phyloP scores from a whole-genome alignment of 1,284 basidiomycete genomes.

The Marasmius sp. region DNA sequence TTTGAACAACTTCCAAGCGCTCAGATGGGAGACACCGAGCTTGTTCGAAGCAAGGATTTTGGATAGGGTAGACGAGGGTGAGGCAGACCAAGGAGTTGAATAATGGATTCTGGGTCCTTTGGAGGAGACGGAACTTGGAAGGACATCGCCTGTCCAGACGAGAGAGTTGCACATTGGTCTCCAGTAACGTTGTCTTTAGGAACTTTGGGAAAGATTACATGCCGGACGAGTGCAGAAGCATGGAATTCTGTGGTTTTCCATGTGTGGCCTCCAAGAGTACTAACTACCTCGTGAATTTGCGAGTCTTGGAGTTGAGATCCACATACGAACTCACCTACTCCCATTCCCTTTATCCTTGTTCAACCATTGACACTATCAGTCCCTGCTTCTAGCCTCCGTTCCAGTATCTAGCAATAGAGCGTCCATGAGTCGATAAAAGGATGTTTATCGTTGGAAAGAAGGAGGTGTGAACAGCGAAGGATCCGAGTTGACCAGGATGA shows the following conservation, averaged over 20 bases:
- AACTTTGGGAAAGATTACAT: constrained; percentile 34
- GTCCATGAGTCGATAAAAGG: too few species aligned
- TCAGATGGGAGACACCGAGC: constrained; percentile 65
- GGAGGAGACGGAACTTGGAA: neutral
- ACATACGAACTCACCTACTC: too few species aligned
- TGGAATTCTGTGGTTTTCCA: constrained; percentile 64
- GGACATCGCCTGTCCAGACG: neutral
- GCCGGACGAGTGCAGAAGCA: constrained; percentile 62
- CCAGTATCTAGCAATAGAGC: too few species aligned
- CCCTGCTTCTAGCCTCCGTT: too few species aligned
- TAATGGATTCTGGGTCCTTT: constrained; percentile 17
- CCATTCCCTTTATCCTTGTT: too few species aligned
- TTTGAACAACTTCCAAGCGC: constrained; percentile 75
- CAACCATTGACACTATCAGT: too few species aligned
- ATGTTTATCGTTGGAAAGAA: too few species aligned
- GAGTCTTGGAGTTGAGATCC: too few species aligned
- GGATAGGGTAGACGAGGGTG: constrained; percentile 34
- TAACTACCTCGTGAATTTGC: too few species aligned
- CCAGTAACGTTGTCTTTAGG: neutral
- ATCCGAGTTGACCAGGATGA: too few species aligned
- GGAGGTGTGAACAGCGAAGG: too few species aligned
- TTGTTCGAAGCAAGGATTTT: constrained; percentile 62
- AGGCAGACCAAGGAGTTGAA: constrained; percentile 7
- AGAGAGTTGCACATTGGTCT: neutral
- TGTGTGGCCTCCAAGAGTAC: too few species aligned